A percentile compares a stretch with the other conserved stretches of the same genome.
Conservation (phyloP, 225 moss, liverwort and hornwort genomes). For the Bryoerythrophyllum caledonicum region DNA sequence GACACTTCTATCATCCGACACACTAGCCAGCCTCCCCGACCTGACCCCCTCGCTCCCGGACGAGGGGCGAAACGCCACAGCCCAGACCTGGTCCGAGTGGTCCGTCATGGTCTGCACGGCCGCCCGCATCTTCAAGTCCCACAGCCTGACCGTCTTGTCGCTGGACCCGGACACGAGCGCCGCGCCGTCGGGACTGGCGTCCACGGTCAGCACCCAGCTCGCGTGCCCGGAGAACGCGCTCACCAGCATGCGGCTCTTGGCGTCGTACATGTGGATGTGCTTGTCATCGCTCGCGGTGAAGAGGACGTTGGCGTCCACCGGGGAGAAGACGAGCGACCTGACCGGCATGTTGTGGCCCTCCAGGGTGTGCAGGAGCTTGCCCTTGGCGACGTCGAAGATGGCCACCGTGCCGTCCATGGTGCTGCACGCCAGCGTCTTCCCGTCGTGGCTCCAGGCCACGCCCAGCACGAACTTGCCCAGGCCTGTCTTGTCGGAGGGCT, state of each 20-base stretch:
- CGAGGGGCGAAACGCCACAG: constrained; percentile 81
- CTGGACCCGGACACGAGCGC: constrained; percentile 90
- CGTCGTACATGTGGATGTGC: constrained; percentile 97
- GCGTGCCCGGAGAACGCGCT: constrained; percentile 94
- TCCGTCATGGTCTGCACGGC: constrained; percentile 89
- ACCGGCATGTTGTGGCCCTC: constrained; percentile 98
- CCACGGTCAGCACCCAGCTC: constrained; percentile 93
- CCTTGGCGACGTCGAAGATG: constrained; percentile 69
- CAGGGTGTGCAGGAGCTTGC: constrained; percentile 74
- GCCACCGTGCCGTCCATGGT: constrained; percentile 92
- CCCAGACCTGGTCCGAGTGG: constrained; percentile 95
- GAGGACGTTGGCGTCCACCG: constrained; percentile 75
- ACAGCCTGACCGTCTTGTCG: constrained; percentile 78
- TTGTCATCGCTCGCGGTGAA: constrained; percentile 94
- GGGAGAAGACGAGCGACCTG: constrained; percentile 83
- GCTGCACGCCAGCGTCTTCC: constrained; percentile 90
- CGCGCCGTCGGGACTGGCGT: constrained; percentile 84
- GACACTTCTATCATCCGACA: constrained; percentile 90
- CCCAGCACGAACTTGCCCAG: constrained; percentile 81
- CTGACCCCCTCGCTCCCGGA: constrained; percentile 60
- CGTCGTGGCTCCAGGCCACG: constrained; percentile 93
- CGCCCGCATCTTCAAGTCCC: constrained; percentile 95
- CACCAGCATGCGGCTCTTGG: constrained; percentile 70
- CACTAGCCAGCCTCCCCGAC: constrained; percentile 83
- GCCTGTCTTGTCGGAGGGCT: constrained; percentile 67